phyloP scores from a whole-genome alignment of 2,329 filamentous ascomycete genomes.

The Phialophora expanda region DNA sequence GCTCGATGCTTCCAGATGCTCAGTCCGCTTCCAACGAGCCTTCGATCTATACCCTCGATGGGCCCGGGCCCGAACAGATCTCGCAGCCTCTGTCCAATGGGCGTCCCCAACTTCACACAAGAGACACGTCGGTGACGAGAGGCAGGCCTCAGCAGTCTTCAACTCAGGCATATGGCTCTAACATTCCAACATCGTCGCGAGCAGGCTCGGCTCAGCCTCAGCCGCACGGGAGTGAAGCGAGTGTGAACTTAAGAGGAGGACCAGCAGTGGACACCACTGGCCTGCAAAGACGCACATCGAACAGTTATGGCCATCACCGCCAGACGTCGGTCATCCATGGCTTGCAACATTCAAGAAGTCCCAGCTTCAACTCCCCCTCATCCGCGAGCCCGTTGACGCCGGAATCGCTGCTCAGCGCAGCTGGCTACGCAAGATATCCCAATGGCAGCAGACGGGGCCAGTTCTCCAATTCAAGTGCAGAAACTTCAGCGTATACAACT shows the following conservation, averaged over 20 bases:
- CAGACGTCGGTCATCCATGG: slow-evolving; percentile 98
- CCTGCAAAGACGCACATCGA: slow-evolving; percentile 58
- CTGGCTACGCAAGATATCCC: slow-evolving; percentile 27
- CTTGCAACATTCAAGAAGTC: slow-evolving; percentile 85
- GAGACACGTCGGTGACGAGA: slow-evolving; percentile 52
- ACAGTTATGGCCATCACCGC: slow-evolving; percentile 83
- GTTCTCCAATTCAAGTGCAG: slow-evolving; percentile 24
- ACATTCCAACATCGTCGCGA: slow-evolving; percentile 31
- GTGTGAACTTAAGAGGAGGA: slow-evolving; percentile 27
- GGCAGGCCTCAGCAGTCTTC: slow-evolving; percentile 43
- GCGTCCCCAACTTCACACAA: slow-evolving; percentile 48
- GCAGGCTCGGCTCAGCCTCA: slow-evolving; percentile 35
- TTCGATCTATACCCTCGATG: slow-evolving; percentile 29
- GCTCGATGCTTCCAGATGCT: slow-evolving; percentile 34
- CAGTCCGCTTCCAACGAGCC: slow-evolving; percentile 31
- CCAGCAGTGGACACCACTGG: slow-evolving; percentile 38
- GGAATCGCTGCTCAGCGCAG: slow-evolving; percentile 35
- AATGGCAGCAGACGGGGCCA: slow-evolving; percentile 27
- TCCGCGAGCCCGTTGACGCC: slow-evolving; percentile 71
- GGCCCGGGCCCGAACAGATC: slow-evolving; percentile 35
- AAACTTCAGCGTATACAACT: slow-evolving; percentile 26
- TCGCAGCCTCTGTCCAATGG: slow-evolving; percentile 22
- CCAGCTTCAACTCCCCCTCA: slow-evolving; percentile 78
- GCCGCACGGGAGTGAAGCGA: slow-evolving; percentile 27
- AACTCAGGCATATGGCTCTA: slow-evolving; percentile 26